These are phyloP conservation scores for Xylariaceae sp. DNA, from an alignment of 2,329 filamentous ascomycete genomes.

Conservation along the genomic window DNA sequence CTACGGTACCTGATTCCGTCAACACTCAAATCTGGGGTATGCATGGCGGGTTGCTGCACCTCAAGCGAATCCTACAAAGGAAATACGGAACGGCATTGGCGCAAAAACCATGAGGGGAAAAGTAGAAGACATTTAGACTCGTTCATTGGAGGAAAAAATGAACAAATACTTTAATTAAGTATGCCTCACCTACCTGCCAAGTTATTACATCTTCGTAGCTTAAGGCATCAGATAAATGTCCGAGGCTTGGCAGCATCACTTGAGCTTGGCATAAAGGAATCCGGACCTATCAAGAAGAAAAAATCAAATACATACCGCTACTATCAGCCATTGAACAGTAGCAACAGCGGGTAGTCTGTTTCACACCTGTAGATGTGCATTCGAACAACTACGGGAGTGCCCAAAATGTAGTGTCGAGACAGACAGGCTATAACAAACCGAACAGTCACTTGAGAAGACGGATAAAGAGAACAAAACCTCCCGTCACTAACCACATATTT, in stretches of 20 bases:
- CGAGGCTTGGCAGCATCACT: conserved; percentile 1
- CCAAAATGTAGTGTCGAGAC: too few species aligned
- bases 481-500: too few species aligned
- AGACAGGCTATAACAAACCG: too few species aligned
- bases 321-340: too few species aligned
- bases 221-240: background rate
- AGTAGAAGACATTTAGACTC: background rate
- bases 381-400: too few species aligned
- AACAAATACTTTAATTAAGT: background rate
- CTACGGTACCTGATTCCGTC: conserved; percentile 5
- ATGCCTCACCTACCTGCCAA: background rate
- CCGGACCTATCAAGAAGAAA: too few species aligned
- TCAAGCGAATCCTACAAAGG: background rate
- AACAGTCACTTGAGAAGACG: too few species aligned
- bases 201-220: background rate
- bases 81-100: conserved; percentile 19
- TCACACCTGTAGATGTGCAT: too few species aligned
- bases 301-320: too few species aligned
- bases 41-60: conserved; percentile 16
- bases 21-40: conserved; percentile 18
- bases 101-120: conserved; percentile 11
- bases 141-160: conserved; percentile 22
- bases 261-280: too few species aligned
- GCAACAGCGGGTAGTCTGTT: too few species aligned
- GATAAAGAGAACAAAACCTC: too few species aligned